Conservation (phyloP, 73 alveolate species). For the Paramecium primaurelia region DNA sequence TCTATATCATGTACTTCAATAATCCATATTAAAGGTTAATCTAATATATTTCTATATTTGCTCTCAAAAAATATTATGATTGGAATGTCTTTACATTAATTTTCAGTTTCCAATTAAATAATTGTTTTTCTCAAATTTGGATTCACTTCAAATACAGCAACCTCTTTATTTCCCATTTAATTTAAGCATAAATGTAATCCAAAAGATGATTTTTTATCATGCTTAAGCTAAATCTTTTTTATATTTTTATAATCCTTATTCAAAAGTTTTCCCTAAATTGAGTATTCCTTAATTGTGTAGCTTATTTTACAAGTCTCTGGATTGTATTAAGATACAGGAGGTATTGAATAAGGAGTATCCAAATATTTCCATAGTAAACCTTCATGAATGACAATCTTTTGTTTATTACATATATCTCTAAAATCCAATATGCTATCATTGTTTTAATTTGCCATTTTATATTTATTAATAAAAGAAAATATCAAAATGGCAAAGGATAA, state of each 20-base stretch:
- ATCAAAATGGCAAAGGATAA: constrained; percentile 30
- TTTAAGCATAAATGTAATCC: not conserved
- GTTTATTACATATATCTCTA: not conserved
- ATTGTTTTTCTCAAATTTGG: not conserved
- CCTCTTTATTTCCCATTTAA: not conserved
- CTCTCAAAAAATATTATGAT: not conserved
- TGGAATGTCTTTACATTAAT: not conserved
- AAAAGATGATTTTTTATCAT: not conserved
- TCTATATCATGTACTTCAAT: not conserved
- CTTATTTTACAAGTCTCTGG: not conserved
- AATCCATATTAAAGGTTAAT: not conserved
- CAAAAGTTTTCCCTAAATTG: not conserved
- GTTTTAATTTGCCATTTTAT: not conserved
- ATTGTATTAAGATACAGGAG: not conserved
- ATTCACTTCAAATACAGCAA: not conserved
- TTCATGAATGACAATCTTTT: not conserved
- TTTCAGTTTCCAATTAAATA: not conserved
- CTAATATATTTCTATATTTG: not conserved
- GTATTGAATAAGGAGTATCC: not conserved
- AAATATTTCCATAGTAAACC: not conserved
- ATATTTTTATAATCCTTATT: not conserved
- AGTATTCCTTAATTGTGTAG: not conserved
- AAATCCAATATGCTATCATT: not conserved
- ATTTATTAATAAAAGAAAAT: not conserved
- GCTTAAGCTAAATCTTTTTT: not conserved